A percentile compares a stretch with the other conserved stretches of the same genome.
These are phyloP conservation scores for Rhodofomes roseus DNA, from an alignment of 1,284 basidiomycete species.

Conservation along the genomic window DNA sequence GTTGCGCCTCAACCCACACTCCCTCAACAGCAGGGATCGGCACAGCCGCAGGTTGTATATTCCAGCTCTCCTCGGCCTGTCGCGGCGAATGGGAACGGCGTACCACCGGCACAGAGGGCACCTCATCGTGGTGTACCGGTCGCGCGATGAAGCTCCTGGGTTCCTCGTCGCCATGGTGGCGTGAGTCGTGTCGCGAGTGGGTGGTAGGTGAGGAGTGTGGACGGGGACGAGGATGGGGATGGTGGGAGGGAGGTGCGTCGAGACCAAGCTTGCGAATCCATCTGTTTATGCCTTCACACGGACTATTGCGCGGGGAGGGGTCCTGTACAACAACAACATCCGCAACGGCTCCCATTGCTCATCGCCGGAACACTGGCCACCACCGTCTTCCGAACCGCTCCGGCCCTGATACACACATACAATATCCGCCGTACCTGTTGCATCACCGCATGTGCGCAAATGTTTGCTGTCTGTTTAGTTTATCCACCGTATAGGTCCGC, in stretches of 20 bases:
- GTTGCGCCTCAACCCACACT: constrained; percentile 8
- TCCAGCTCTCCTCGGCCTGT: constrained; percentile 25
- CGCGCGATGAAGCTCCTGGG: constrained; percentile 23
- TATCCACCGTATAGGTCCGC: constrained; percentile 11
- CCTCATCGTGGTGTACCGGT: constrained; percentile 29
- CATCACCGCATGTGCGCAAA: neutral
- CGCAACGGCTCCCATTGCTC: constrained; percentile 11
- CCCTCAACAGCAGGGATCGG: constrained; percentile 12
- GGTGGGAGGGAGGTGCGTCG: constrained; percentile 9
- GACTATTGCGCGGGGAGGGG: constrained; percentile 16
- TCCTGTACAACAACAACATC: constrained; percentile 18
- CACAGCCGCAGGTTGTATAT: constrained; percentile 25
- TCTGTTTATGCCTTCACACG: constrained; percentile 13
- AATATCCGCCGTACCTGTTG: constrained; percentile 1
- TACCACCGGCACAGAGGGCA: constrained; percentile 17
- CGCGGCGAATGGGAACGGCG: constrained; percentile 26
- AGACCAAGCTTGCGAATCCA: constrained; percentile 12
- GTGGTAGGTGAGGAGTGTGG: neutral
- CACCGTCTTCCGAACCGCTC: neutral
- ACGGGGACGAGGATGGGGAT: neutral
- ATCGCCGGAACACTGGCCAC: constrained; percentile 12
- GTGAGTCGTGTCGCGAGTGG: neutral
- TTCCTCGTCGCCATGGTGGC: neutral
- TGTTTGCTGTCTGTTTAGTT: constrained; percentile 8
- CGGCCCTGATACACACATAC: constrained; percentile 5